A percentile compares a stretch with the other conserved stretches of the same genome.
phyloP scores from a whole-genome alignment of 78 protist genomes.

The Ministeria vibrans region DNA sequence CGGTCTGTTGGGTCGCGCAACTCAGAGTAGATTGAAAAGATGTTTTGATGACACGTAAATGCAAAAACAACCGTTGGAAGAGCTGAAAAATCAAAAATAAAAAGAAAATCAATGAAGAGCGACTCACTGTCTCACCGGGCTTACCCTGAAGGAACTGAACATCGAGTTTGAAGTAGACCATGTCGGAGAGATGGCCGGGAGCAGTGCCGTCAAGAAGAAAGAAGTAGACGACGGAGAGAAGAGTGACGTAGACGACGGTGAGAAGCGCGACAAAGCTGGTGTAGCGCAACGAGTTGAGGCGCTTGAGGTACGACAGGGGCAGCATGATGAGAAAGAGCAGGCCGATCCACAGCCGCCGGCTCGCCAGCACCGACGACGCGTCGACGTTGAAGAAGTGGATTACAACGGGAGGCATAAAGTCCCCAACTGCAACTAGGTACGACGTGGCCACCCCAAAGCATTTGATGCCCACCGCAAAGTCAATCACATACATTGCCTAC shows the following conservation, averaged over 20 bases:
- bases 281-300: neutral
- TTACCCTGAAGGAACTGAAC: slow-evolving; percentile 1
- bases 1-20: neutral
- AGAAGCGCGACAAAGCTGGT: neutral
- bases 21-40: slow-evolving; percentile 6
- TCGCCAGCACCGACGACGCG: neutral
- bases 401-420: neutral
- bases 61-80: neutral
- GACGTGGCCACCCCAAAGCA: slow-evolving; percentile 28
- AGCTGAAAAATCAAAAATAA: too few relatives aligned
- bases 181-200: neutral
- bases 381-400: neutral
- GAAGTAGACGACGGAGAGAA: neutral
- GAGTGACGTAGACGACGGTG: neutral
- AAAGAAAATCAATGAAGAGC: too few relatives aligned
- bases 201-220: neutral
- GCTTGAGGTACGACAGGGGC: neutral
- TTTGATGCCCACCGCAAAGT: slow-evolving; percentile 2
- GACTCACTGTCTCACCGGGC: too few relatives aligned
- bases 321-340: neutral
- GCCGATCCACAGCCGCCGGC: neutral
- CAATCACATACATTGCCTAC: neutral
- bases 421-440: slow-evolving; percentile 15
- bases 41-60: slow-evolving; percentile 19
- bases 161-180: neutral